Evolutionary conservation across 208 protist species (phyloP), one percentile per base, ranked within the genome.

Genomic region (Leishmania arabica): DNA sequence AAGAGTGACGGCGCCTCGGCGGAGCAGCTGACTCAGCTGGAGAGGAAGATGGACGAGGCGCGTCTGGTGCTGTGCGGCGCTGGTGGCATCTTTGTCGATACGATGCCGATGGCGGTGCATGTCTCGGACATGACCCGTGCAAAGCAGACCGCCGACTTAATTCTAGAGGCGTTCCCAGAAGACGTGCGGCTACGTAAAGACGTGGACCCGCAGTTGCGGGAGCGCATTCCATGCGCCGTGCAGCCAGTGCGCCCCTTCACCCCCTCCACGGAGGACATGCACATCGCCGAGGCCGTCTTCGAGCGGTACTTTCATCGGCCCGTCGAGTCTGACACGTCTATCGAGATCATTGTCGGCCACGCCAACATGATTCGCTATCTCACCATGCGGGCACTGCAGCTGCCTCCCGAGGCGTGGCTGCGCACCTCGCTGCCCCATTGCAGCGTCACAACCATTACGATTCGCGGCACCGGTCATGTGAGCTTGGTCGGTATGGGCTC

Each of bases 321-420:
- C 6, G 71, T 82, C 11, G 83, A 85, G 65, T 72, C 80, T 21
- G 64, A n/a, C 17, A 62, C 53, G 54, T 69, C 86, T 2, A 86
- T 92, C 2, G 92, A 95, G 66, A 81, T 97, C 45, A 92, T 97
- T 73, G 92, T 97, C 21, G 91, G 90, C 17, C 95, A 98, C 78
- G 87, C 81, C 24, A 98, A 98, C 77, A 80, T 98, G 31, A 97
- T 98, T 84, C 93, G 95, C 37, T 98, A 96, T 85, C 92, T 94
- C 56, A 86, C 90, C 7, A 88, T 93, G 72, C 95, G 95, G 15
- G 93, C 93, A 17, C 83, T 98, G 60, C 93, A 97, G 81, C 81
- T 98, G 54, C 91, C 91, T 24, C 92, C 93, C 31, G 89, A 95
- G 69, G 92, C 91, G 51, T 98, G 95, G 93, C 80, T 96, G 82